These are phyloP conservation scores for Saksenaea oblongispora DNA, from an alignment of 371 early-diverging fungal genomes.

Conservation along the genomic window DNA sequence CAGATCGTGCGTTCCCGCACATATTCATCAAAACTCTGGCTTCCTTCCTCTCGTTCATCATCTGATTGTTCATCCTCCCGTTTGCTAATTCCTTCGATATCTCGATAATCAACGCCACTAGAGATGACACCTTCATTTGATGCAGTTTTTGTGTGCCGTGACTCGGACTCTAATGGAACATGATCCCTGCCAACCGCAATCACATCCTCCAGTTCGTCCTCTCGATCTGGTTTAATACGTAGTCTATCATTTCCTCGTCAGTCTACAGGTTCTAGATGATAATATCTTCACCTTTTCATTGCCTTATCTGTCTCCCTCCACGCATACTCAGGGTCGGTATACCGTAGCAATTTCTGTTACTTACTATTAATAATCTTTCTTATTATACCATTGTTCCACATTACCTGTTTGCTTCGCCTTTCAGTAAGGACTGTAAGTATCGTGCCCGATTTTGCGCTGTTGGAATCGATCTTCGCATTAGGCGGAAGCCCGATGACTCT, in stretches of 20 bases:
- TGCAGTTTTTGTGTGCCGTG: not conserved
- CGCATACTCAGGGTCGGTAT: slow-evolving; percentile 33
- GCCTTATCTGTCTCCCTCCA: slow-evolving; percentile 39
- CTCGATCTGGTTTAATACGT: slow-evolving; percentile 17
- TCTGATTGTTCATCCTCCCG: slow-evolving; percentile 13
- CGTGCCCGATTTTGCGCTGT: slow-evolving; percentile 25
- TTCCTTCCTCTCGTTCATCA: slow-evolving; percentile 27
- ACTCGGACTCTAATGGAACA: slow-evolving; percentile 17
- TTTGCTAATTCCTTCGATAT: slow-evolving; percentile 28
- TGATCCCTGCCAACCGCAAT: slow-evolving; percentile 15
- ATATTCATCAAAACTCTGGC: slow-evolving; percentile 43
- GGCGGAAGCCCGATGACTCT: slow-evolving; percentile 37
- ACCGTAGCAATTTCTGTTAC: slow-evolving; percentile 19
- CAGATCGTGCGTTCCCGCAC: slow-evolving; percentile 38
- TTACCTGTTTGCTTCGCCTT: slow-evolving; percentile 11
- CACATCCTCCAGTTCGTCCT: not conserved
- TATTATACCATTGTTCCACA: slow-evolving; percentile 4
- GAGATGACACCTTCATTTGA: slow-evolving; percentile 17
- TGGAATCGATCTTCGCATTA: slow-evolving; percentile 24
- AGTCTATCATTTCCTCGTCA: slow-evolving; percentile 10
- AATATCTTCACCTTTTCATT: slow-evolving; percentile 21
- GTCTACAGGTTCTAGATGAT: not conserved
- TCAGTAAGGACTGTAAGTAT: slow-evolving; percentile 15
- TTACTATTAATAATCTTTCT: not conserved
- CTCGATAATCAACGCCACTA: slow-evolving; percentile 44